Evolutionary conservation across 805 yeast genomes (phyloP).

Genomic region (Ogataea glucozyma): DNA sequence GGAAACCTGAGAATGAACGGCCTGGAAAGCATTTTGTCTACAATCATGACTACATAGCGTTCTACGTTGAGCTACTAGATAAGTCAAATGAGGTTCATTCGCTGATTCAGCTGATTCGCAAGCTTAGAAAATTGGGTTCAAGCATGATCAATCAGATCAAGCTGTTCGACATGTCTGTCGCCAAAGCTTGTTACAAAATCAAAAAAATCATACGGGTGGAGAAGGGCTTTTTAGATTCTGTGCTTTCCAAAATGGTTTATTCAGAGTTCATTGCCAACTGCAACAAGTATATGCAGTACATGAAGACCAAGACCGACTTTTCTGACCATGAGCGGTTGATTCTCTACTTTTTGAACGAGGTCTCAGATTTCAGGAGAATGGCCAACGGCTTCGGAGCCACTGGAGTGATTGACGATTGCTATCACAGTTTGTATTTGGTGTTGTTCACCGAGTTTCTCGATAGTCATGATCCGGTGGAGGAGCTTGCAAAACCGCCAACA

Average conservation of each 20-base stretch:
- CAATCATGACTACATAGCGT: conserved; percentile 65
- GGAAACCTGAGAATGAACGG: conserved; percentile 91
- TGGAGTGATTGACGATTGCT: conserved; percentile 70
- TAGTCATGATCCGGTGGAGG: background rate
- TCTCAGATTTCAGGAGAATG: conserved; percentile 63
- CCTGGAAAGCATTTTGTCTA: conserved; percentile 92
- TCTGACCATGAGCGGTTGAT: conserved; percentile 40
- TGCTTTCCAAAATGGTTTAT: conserved; percentile 46
- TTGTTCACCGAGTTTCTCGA: conserved; percentile 38
- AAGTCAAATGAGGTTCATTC: conserved; percentile 56
- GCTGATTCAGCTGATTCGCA: conserved; percentile 61
- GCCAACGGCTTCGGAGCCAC: conserved; percentile 85
- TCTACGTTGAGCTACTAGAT: conserved; percentile 57
- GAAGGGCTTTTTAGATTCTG: conserved; percentile 50
- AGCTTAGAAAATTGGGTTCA: conserved; percentile 74
- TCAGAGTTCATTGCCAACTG: conserved; percentile 44
- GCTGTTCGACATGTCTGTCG: conserved; percentile 67
- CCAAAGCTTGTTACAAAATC: conserved; percentile 51
- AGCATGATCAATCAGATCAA: conserved; percentile 67
- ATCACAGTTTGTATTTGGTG: conserved; percentile 58
- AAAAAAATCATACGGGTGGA: conserved; percentile 46
- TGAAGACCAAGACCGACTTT: conserved; percentile 32
- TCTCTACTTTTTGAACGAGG: conserved; percentile 48
- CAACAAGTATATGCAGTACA: conserved; percentile 32
- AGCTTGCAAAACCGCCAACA: background rate